A percentile compares a stretch with the other conserved stretches of the same genome.
Conservation (phyloP, 2,329 filamentous ascomycete genomes). For the Fusarium sp. region DNA sequence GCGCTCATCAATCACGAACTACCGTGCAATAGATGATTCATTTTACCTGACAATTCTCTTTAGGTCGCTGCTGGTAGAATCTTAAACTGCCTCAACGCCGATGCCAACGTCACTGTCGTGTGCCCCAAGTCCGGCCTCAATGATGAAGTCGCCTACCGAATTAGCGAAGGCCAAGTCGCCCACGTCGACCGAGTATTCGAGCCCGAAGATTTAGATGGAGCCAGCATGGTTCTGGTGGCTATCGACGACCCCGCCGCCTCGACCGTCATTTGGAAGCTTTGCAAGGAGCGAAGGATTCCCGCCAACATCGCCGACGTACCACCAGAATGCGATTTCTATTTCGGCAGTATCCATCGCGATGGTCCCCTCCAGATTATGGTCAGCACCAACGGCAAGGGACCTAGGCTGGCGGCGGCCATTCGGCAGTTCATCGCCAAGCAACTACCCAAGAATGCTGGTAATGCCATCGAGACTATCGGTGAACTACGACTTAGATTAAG, state of each 20-base stretch:
- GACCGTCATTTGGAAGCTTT: conserved; percentile 89
- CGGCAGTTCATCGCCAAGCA: conserved; percentile 80
- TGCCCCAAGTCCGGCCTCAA: conserved; percentile 84
- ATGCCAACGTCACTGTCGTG: conserved; percentile 88
- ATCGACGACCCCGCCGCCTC: conserved; percentile 95
- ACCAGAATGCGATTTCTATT: conserved; percentile 98
- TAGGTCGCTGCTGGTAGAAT: conserved; percentile 97
- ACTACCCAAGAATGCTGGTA: conserved; percentile 82
- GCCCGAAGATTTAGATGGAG: conserved; percentile 82
- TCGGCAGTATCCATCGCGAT: conserved; percentile 94
- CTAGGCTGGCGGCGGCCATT: conserved; percentile 87
- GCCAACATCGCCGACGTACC: conserved; percentile 98
- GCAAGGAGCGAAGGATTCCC: conserved; percentile 83
- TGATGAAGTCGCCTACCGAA: conserved; percentile 85
- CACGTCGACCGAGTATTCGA: conserved; percentile 87
- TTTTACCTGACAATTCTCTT: background rate
- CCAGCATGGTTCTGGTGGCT: conserved; percentile 90
- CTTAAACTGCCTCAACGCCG: conserved; percentile 92
- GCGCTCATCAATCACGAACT: conserved; percentile 1
- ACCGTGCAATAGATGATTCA: background rate
- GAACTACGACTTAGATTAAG: conserved; percentile 81
- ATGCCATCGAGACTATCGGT: conserved; percentile 87
- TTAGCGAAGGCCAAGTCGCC: conserved; percentile 77
- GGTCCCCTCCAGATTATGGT: conserved; percentile 98
- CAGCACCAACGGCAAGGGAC: conserved; percentile 96